Base-by-base conservation (phyloP, 2,329 filamentous ascomycete species). In the Lasiodiplodia citricola region DNA sequence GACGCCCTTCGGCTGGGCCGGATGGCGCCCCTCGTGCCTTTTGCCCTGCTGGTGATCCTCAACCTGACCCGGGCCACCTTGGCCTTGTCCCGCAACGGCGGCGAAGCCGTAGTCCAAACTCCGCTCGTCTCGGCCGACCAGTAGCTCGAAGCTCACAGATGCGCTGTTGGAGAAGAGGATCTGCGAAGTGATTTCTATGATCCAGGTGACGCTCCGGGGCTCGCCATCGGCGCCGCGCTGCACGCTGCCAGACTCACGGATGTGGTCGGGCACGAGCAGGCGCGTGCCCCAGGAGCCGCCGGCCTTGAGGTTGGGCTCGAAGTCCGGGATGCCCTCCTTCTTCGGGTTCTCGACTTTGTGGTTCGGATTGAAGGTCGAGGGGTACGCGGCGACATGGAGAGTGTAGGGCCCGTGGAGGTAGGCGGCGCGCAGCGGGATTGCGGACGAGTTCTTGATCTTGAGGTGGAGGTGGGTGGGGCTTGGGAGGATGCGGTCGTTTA, bases 401-500 rank as follows among this genome's bases (percentile, higher is more conserved):
- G 91, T 96, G 78, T 99, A 99, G 1, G 96, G 96, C 0, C 96
- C 96, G 81, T 97, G 96, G 66, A 99, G 91, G 79, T 97, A 99
- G 68, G 96, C 96, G 66, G 96, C 96, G 76, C 96, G 92, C 50
- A 98, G 85, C 18, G 96, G 92, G 72, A 97, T 92, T 68, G 93
- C 91, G 50, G 92, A 96, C 11, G 92, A 94, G 80, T 99, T 99
- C 79, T 92, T 95, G 78, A 99, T 90, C 74, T 92, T 93, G 56
- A 99, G 88, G 80, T 93, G 88, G 47, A 99, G 88, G 74, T 89
- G 86, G 72, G 91, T 84, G 35, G 95, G 95, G 4, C 93, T 91
- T 4, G 96, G 96, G 3, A 97, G 87, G 77, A 97, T 96, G 73
- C 93, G 93, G 80, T 98, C 96, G 75, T 90, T 87, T 50, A 91